phyloP scores from a whole-genome alignment of 2,329 filamentous ascomycete genomes.

The Teratosphaeriaceae sp. region DNA sequence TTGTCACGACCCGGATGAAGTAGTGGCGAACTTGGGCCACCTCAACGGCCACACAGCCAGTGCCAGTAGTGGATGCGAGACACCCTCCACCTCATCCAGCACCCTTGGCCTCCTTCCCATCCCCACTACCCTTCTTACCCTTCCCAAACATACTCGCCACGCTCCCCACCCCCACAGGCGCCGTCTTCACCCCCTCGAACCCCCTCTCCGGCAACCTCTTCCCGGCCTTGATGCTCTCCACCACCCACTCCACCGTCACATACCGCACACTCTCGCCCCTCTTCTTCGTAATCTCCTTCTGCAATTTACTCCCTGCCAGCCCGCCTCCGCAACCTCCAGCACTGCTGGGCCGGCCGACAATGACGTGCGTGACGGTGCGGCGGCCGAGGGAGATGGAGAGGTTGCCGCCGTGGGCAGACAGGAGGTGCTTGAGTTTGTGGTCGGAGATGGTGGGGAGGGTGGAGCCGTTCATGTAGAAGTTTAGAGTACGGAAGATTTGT shows the following conservation, averaged over 20 bases:
- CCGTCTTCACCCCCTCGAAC: constrained; percentile 60
- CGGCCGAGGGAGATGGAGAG: constrained; percentile 66
- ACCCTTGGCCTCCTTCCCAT: neutral
- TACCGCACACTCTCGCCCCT: constrained; percentile 68
- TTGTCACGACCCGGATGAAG: too few relatives aligned
- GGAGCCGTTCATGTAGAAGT: constrained; percentile 82
- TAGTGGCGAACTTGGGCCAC: too few relatives aligned
- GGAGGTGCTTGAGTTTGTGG: constrained; percentile 73
- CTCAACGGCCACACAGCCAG: too few relatives aligned
- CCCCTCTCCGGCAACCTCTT: constrained; percentile 67
- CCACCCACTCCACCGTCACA: constrained; percentile 74
- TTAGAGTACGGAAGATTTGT: constrained; percentile 53
- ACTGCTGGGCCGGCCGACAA: constrained; percentile 57
- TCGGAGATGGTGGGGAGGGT: constrained; percentile 77
- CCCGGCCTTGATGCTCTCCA: constrained; percentile 75
- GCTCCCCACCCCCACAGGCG: constrained; percentile 56
- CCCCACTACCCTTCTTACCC: neutral
- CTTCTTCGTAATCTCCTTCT: constrained; percentile 66
- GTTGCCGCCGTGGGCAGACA: constrained; percentile 66
- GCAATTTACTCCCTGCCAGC: constrained; percentile 68
- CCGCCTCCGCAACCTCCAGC: constrained; percentile 62
- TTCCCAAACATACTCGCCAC: constrained; percentile 41
- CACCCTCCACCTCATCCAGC: neutral
- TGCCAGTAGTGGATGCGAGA: too few relatives aligned
- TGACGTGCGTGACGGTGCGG: constrained; percentile 75